A percentile compares a stretch with the other conserved stretches of the same genome.
Evolutionary conservation across 495 filamentous ascomycete genomes (phyloP).

Genomic region (Penicillium cataractarum): DNA sequence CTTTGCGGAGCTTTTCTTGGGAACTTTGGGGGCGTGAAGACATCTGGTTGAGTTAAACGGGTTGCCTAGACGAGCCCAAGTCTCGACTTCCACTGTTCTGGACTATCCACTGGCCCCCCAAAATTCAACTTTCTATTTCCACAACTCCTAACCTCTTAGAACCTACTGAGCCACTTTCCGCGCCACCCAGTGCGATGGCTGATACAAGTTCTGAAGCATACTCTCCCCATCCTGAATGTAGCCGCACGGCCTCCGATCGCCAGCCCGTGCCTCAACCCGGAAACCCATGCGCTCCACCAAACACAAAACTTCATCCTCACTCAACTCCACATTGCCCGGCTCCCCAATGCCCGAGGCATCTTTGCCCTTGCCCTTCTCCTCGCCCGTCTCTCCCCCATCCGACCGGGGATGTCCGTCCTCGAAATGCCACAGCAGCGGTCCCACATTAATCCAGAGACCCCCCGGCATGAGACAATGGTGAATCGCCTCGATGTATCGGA

Average conservation of each 20-base stretch:
- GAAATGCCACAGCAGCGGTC: slow-evolving; percentile 91
- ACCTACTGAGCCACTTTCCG: slow-evolving; percentile 56
- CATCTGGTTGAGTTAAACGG: too few species aligned
- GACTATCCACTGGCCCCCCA: background rate
- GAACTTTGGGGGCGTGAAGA: background rate
- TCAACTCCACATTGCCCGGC: slow-evolving; percentile 83
- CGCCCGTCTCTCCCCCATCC: slow-evolving; percentile 21
- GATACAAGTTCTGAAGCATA: slow-evolving; percentile 83
- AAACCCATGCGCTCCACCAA: slow-evolving; percentile 81
- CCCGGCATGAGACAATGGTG: slow-evolving; percentile 73
- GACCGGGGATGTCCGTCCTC: slow-evolving; percentile 54
- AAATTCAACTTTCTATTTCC: too few species aligned
- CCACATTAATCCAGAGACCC: slow-evolving; percentile 86
- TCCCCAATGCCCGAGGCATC: slow-evolving; percentile 65
- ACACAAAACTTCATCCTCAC: slow-evolving; percentile 80
- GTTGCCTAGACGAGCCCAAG: background rate
- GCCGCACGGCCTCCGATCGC: slow-evolving; percentile 61
- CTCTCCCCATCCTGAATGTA: slow-evolving; percentile 85
- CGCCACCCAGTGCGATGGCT: slow-evolving; percentile 80
- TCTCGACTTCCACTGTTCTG: background rate
- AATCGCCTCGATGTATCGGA: slow-evolving; percentile 85
- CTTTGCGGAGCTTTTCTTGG: background rate
- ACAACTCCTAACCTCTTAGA: too few species aligned
- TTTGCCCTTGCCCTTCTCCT: slow-evolving; percentile 6
- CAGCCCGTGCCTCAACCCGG: slow-evolving; percentile 56